phyloP scores from a whole-genome alignment of 352 stramenopile genomes.

The Pythium insidiosum region DNA sequence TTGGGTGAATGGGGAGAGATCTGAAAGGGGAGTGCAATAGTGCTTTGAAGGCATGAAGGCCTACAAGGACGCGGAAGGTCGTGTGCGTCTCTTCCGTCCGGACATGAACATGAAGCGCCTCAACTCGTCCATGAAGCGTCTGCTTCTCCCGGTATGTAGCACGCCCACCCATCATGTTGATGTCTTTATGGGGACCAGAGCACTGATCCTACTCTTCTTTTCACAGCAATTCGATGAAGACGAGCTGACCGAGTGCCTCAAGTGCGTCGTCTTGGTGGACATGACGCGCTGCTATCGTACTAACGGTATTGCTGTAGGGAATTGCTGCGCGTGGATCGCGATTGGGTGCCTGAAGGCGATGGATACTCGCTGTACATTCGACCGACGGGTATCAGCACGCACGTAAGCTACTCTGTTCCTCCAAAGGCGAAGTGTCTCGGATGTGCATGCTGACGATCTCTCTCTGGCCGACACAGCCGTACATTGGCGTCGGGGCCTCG shows the following conservation, averaged over 20 bases:
- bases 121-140: slow-evolving; percentile 90
- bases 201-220: slow-evolving; percentile 1
- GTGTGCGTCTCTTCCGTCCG: slow-evolving; percentile 92
- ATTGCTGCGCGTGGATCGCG: slow-evolving; percentile 72
- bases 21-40: too few species aligned
- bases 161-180: neutral
- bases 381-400: slow-evolving; percentile 90
- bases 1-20: too few species aligned
- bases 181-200: neutral
- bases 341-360: slow-evolving; percentile 93
- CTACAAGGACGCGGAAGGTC: slow-evolving; percentile 80
- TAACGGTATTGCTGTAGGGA: slow-evolving; percentile 21
- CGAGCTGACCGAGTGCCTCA: slow-evolving; percentile 89
- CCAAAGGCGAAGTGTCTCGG: too few species aligned
- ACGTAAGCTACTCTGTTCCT: slow-evolving; percentile 27
- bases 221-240: slow-evolving; percentile 78
- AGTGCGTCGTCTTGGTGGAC: slow-evolving; percentile 32
- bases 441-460: neutral
- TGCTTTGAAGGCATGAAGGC: slow-evolving; percentile 97
- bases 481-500: slow-evolving; percentile 86
- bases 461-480: slow-evolving; percentile 37
- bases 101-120: slow-evolving; percentile 96
- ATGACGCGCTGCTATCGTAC: neutral
- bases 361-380: slow-evolving; percentile 96
- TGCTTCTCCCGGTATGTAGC: slow-evolving; percentile 65